Evolutionary conservation across 257 asterid species (phyloP).

Genomic region (Solanum clarkiae): DNA sequence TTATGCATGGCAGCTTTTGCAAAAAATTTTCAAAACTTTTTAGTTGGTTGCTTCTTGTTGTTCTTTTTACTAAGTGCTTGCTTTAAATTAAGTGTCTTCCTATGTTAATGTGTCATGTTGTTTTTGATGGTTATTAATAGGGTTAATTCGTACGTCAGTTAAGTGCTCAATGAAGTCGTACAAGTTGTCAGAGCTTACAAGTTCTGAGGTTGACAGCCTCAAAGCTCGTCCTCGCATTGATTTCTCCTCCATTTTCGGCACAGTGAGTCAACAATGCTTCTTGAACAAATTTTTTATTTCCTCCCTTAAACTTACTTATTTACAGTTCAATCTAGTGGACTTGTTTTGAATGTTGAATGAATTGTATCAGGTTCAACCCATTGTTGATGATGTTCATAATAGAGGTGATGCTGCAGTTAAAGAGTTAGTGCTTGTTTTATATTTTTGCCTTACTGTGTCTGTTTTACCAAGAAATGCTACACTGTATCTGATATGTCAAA

Average conservation of each 20-base stretch:
- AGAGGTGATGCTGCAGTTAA: constrained; percentile 91
- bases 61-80: background rate
- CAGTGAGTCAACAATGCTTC: constrained; percentile 34
- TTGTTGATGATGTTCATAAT: constrained; percentile 71
- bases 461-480: background rate
- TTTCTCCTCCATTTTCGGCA: constrained; percentile 63
- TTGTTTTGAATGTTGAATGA: background rate
- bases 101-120: background rate
- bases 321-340: background rate
- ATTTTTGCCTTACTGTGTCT: constrained; percentile 2
- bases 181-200: constrained; percentile 67
- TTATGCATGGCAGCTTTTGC: background rate
- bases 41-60: background rate
- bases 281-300: background rate
- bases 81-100: background rate
- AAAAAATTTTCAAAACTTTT: background rate
- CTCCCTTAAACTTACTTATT: background rate
- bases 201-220: constrained; percentile 66
- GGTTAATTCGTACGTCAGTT: constrained; percentile 24
- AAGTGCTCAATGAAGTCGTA: constrained; percentile 77
- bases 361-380: constrained; percentile 74
- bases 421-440: constrained; percentile 58
- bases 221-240: constrained; percentile 89
- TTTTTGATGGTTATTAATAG: constrained; percentile 21
- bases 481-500: background rate